Conservation (phyloP, 2,329 filamentous ascomycete genomes). For the Cordyceps fumosorosea region DNA sequence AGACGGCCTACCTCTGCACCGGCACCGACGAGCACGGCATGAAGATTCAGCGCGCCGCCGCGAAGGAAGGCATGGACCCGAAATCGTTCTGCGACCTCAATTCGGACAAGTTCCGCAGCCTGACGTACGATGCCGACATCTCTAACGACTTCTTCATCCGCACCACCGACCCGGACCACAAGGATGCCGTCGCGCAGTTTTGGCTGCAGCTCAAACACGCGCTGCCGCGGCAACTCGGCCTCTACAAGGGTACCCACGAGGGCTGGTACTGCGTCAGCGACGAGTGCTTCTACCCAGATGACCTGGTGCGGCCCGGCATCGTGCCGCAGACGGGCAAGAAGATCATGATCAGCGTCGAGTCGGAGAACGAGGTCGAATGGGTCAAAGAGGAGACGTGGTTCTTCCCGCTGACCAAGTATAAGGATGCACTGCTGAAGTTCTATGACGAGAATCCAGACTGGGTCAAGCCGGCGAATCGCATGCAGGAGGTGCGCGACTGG, state of each 20-base stretch:
- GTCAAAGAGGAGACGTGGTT: conserved; percentile 90
- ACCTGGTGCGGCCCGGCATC: conserved; percentile 64
- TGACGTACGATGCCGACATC: conserved; percentile 65
- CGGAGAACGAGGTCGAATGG: conserved; percentile 91
- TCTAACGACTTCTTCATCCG: conserved; percentile 83
- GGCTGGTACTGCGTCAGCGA: conserved; percentile 98
- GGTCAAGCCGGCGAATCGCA: conserved; percentile 64
- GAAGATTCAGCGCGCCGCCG: conserved; percentile 88
- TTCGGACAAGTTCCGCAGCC: conserved; percentile 67
- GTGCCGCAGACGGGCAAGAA: conserved; percentile 77
- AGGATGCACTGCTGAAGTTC: conserved; percentile 69
- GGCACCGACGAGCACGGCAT: conserved; percentile 97
- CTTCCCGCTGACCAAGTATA: conserved; percentile 80
- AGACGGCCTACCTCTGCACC: conserved; percentile 69
- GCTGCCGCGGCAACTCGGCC: conserved; percentile 55
- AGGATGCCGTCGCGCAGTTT: conserved; percentile 78
- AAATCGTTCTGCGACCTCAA: conserved; percentile 87
- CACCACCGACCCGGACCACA: conserved; percentile 79
- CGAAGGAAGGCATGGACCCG: conserved; percentile 60
- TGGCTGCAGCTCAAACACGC: conserved; percentile 67
- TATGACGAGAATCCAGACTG: conserved; percentile 73
- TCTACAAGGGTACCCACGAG: conserved; percentile 80
- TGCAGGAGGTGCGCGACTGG: conserved; percentile 71
- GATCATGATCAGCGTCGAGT: conserved; percentile 77
- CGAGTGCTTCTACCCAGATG: conserved; percentile 88